Base-by-base conservation (phyloP, 2,329 filamentous ascomycete species). In the Coniochaeta pulveracea region DNA sequence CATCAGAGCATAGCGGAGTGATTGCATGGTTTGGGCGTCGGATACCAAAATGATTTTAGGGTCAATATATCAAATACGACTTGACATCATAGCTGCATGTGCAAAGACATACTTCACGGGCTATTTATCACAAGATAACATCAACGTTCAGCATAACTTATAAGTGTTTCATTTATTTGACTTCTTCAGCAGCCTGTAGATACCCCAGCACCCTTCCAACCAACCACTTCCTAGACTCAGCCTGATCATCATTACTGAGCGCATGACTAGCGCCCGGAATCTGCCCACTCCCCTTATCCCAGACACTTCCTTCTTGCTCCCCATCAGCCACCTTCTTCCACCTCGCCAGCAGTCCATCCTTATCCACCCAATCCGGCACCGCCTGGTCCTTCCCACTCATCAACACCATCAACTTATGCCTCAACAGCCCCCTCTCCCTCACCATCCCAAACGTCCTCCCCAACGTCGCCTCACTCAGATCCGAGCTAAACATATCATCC, bases 401-500 rank as follows among this genome's bases (percentile, higher is more conserved):
- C 26, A 68, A 41, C 10, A 61, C 56, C 43, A 66, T 47, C 35
- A 64, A 34, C 31, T 51, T 58, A 4, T 48, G 47, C 36, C 46
- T 50, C 34, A 64, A 29, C 12, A 63, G 33, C 0, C 57, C 58
- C 10, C 48, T 42, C 14, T 48, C 33, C 1, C 48, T 44, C 23
- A 67, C 52, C 40, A 47, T 54, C 0, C 76, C 76, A 52, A 80
- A 80, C 0, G 73, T 76, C 16, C 47, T 47, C 30, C 45, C 37
- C 17, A 80, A 49, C 16, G 58, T 49, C 36, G 62, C 54, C 19
- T 72, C 68, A 1, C 46, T 45, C 17, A 80, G 50, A 49, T 81
- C 77, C 9, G 64, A 70, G 37, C 70, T 76, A 53, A 80, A 82
- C 37, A 75, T 67, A 46, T 82, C 77, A 47, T 82, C 76, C 30